These are phyloP conservation scores for Ustilaginoidea virens DNA, from an alignment of 2,329 filamentous ascomycete species.

Conservation along the genomic window DNA sequence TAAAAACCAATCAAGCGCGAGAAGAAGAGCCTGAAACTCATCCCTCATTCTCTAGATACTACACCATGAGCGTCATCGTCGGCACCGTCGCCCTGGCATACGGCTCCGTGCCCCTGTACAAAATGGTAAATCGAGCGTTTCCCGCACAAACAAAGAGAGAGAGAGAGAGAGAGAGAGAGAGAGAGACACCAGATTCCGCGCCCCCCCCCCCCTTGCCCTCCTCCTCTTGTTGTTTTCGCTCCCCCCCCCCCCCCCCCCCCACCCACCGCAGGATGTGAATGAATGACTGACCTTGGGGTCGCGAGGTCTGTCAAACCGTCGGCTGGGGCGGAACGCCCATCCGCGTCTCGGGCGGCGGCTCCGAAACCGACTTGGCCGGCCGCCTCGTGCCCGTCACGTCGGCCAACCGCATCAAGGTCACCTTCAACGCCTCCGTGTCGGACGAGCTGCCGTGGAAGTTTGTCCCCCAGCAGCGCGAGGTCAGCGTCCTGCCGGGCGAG, in stretches of 20 bases:
- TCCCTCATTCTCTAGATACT: conserved; percentile 39
- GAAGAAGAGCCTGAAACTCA: too few species aligned
- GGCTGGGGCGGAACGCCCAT: conserved; percentile 91
- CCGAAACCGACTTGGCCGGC: conserved; percentile 48
- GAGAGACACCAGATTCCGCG: too few species aligned
- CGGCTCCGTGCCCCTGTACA: conserved; percentile 74
- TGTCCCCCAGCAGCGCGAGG: conserved; percentile 88
- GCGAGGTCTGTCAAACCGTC: conserved; percentile 54
- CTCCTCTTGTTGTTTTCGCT: too few species aligned
- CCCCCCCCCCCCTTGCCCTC: too few species aligned
- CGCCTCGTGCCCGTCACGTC: conserved; percentile 68
- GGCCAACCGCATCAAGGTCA: conserved; percentile 79
- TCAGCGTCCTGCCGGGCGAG: conserved; percentile 86
- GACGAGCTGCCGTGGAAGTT: conserved; percentile 97
- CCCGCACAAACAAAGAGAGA: neutral
- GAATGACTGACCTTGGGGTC: too few species aligned
- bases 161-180: too few species aligned
- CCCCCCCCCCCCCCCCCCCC: too few species aligned
- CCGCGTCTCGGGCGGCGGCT: conserved; percentile 49
- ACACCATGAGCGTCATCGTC: conserved; percentile 61
- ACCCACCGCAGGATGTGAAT: too few species aligned
- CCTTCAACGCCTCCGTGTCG: conserved; percentile 89
- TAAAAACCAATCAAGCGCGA: too few species aligned
- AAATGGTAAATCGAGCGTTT: conserved; percentile 47
- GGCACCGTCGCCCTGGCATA: conserved; percentile 70